Base-by-base conservation (phyloP, 805 yeast species). In the Blastobotrys terrestris region DNA sequence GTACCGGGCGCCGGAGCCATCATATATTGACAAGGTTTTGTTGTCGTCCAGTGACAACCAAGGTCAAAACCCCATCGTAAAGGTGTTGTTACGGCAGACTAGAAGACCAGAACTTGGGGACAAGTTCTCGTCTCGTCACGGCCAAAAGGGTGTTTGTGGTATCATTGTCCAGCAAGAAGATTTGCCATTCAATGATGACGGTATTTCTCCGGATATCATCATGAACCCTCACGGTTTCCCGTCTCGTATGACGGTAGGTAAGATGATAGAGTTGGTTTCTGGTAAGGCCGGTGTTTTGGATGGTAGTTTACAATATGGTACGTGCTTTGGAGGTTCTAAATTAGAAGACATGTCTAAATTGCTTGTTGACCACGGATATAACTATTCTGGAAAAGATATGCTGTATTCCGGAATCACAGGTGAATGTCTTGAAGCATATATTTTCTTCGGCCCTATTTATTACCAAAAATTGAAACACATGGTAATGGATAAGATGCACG, bases 201-300 rank as follows among this genome's bases (percentile, higher is more conserved):
- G 99, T 67, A 79, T 94, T 21, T 76, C 81, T 2, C 99, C 99
- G 0, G 99, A 92, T 72, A 91, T 92, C 59, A 92, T 92, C 64
- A 92, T 92, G 97, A 92, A 92, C 66, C 99, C 99, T 1, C 99
- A 92, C 69, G 99, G 97, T 74, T 94, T 92, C 84, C 99, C 99
- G 57, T 92, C 98, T 39, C 95, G 99, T 79, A 94, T 94, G 99
- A 94, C 99, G 41, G 98, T 94, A 16, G 99, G 99, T 55, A 94
- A 94, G 71, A 92, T 94, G 98, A 82, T 94, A 60, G 99, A 94
- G 70, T 77, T 92, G 57, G 86, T 94, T 20, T 86, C 96, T 31
- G 99, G 99, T 61, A 94, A 94, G 67, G 99, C 98, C 0, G 99
- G 99, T 68, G 97, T 94, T 41, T 72, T 94, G 61, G 86, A 88